Conservation (phyloP, 495 filamentous ascomycete species). For the Trypethelium eluteriae region DNA sequence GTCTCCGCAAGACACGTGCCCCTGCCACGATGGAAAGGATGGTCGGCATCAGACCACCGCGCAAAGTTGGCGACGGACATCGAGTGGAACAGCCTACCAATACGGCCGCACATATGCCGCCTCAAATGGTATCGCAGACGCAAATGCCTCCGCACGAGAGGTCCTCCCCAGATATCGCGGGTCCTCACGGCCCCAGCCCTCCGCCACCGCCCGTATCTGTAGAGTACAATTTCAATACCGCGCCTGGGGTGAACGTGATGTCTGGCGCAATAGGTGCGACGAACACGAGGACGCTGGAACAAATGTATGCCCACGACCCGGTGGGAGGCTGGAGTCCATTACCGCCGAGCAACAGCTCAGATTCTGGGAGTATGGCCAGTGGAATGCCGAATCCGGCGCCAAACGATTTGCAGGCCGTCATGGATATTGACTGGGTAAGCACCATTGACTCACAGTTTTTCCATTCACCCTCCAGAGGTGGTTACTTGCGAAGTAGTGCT, state of each 20-base stretch:
- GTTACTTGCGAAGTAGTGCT: not conserved
- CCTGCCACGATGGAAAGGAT: slow-evolving; percentile 31
- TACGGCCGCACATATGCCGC: not conserved
- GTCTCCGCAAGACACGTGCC: slow-evolving; percentile 34
- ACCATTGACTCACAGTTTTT: not conserved
- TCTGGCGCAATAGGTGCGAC: not conserved
- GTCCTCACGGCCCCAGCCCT: not conserved
- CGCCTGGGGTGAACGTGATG: slow-evolving; percentile 4
- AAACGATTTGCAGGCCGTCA: slow-evolving; percentile 14
- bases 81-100: slow-evolving; percentile 1
- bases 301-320: not conserved
- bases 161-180: not conserved
- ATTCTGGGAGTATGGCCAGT: not conserved
- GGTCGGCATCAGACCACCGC: slow-evolving; percentile 12
- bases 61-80: slow-evolving; percentile 2
- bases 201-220: not conserved
- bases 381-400: not conserved
- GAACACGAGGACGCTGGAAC: slow-evolving; percentile 9
- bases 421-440: slow-evolving; percentile 31
- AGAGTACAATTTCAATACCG: slow-evolving; percentile 7
- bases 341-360: not conserved
- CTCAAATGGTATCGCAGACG: not conserved
- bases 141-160: not conserved
- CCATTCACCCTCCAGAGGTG: not conserved
- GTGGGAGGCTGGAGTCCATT: slow-evolving; percentile 14